Base-by-base conservation (phyloP, 2,329 filamentous ascomycete species). In the Pyrenochaeta sp. region DNA sequence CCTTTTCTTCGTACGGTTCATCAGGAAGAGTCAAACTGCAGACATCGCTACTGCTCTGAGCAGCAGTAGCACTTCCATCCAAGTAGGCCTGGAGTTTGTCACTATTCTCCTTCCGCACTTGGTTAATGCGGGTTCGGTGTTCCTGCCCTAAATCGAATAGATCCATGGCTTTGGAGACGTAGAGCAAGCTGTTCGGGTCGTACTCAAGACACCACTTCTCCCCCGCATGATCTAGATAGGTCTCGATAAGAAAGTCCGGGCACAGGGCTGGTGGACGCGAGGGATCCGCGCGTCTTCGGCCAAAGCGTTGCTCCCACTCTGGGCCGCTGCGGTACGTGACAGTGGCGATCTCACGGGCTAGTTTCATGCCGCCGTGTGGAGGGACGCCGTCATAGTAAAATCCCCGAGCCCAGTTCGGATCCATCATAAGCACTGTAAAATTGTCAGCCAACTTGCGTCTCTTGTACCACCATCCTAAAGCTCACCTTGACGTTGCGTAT, bases 81-180 rank as follows among this genome's bases (percentile, higher is more conserved):
- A 65, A 41, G 26, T 69, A 71, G 9, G 77, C 75, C 15, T 81
- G 77, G 2, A 92, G 73, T 35, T 81, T 81, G 30, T 76, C 72
- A 48, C 81, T 74, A 34, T 87, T 84, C 41, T 83, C 78, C 10
- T 80, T 76, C 11, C 92, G 79, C 19, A 90, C 81, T 21, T 76
- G 65, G 14, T 77, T 77, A 2, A 88, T 84, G 14, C 81, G 83
- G 3, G 76, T 71, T 66, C 92, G 89, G 64, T 87, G 85, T 27
- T 83, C 80, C 34, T 77, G 77, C 17, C 94, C 91, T 0, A 99
- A 81, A 63, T 99, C 94, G 69, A 99, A 99, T 9, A 99, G 79
- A 67, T 99, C 94, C 94, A 99, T 99, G 4, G 94, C 94, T 74
- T 99, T 99, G 70, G 90, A 96, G 43, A 99, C 90, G 70, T 99